phyloP scores from a whole-genome alignment of 441 rosid genomes.

The Isatis lusitanica region DNA sequence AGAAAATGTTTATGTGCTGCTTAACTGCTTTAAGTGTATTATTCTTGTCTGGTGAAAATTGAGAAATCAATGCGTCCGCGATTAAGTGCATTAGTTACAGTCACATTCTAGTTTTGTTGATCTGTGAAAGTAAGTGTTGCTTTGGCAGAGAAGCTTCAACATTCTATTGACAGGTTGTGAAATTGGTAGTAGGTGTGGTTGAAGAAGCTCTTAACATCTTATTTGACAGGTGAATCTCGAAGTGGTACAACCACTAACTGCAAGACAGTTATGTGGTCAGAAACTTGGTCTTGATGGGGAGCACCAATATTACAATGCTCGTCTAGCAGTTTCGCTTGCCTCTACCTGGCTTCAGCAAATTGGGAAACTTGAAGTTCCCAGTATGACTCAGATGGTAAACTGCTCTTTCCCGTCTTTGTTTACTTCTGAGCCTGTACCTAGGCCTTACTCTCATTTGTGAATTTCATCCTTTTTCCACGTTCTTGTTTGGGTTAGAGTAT shows the following conservation, averaged over 20 bases:
- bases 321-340: conserved; percentile 82
- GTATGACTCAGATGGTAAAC: conserved; percentile 58
- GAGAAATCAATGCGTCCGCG: conserved; percentile 8
- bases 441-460: neutral
- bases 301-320: conserved; percentile 88
- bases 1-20: conserved; percentile 6
- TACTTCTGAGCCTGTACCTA: neutral
- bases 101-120: neutral
- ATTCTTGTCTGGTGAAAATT: neutral
- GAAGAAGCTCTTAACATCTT: conserved; percentile 18
- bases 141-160: neutral
- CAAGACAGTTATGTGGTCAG: conserved; percentile 57
- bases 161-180: conserved; percentile 7
- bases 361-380: conserved; percentile 54
- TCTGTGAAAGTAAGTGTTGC: neutral
- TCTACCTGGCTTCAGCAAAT: conserved; percentile 85
- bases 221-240: conserved; percentile 71
- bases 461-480: conserved; percentile 8
- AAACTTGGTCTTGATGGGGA: conserved; percentile 92
- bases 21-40: neutral
- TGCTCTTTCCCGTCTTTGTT: neutral
- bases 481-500: conserved; percentile 51
- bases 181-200: neutral
- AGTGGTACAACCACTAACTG: conserved; percentile 65
- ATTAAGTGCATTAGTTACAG: conserved; percentile 7